A percentile compares a stretch with the other conserved stretches of the same genome.
These are phyloP conservation scores for Neurospora tetrasperma DNA, from an alignment of 495 filamentous ascomycete genomes.

Conservation along the genomic window DNA sequence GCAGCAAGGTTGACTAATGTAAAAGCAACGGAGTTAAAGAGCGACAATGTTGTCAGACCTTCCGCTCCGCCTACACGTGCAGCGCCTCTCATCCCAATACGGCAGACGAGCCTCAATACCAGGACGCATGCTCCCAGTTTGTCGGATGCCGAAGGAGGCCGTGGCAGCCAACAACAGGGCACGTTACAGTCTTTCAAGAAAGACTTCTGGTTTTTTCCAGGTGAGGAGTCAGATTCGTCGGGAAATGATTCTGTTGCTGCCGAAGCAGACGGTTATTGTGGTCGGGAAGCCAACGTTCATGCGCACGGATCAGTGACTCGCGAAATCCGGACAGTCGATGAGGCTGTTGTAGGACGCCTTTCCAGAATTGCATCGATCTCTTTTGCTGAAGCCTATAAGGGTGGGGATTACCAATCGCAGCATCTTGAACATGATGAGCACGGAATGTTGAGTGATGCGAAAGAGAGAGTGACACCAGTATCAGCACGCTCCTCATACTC, in stretches of 20 bases:
- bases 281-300: not conserved
- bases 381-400: not conserved
- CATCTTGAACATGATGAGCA: not conserved
- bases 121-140: not conserved
- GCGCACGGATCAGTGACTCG: not conserved
- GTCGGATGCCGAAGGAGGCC: not conserved
- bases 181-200: not conserved
- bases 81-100: constrained; percentile 21
- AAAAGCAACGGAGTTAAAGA: not conserved
- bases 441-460: not conserved
- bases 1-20: not conserved
- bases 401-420: not conserved
- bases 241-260: not conserved
- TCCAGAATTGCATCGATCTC: not conserved
- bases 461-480: not conserved
- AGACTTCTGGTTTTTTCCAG: not conserved
- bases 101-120: constrained; percentile 20
- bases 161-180: not conserved
- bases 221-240: not conserved
- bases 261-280: not conserved
- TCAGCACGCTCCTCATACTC: constrained; percentile 6
- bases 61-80: constrained; percentile 6
- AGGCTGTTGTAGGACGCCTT: not conserved
- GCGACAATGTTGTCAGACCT: constrained; percentile 6
- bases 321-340: not conserved